Conservation (phyloP, 2,329 filamentous ascomycete genomes). For the Alternaria incomplexa region DNA sequence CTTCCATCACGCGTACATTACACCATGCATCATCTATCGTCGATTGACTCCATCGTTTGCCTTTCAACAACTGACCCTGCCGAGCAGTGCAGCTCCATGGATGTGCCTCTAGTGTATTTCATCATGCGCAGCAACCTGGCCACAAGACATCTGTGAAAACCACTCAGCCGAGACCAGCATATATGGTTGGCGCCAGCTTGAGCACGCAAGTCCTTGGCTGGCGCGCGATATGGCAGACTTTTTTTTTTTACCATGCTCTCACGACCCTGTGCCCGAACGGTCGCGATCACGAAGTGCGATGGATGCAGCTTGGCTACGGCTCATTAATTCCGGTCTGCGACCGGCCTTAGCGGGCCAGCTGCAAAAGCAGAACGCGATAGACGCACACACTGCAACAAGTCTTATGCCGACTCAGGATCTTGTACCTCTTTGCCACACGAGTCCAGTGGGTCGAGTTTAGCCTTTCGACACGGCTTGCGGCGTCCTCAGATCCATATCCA, state of each 20-base stretch:
- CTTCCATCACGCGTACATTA: conserved; percentile 38
- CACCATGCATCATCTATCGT: conserved; percentile 30
- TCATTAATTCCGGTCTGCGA: conserved; percentile 4
- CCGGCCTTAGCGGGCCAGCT: conserved; percentile 2
- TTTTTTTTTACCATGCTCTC: conserved; percentile 3
- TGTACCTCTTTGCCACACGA: conserved; percentile 18
- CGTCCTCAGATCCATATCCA: conserved; percentile 14
- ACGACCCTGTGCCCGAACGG: conserved; percentile 2
- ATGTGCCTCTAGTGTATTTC: conserved; percentile 27
- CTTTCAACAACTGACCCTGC: conserved; percentile 28
- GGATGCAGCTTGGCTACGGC: conserved; percentile 13
- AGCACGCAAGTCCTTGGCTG: conserved; percentile 17
- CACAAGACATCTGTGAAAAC: conserved; percentile 13
- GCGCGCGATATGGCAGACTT: conserved; percentile 11
- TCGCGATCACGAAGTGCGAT: neutral
- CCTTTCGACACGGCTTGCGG: conserved; percentile 27
- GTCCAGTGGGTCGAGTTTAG: conserved; percentile 31
- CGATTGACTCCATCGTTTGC: conserved; percentile 30
- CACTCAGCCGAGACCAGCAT: conserved; percentile 13
- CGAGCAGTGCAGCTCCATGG: conserved; percentile 23
- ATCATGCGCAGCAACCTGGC: conserved; percentile 25
- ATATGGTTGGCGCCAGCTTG: conserved; percentile 17
- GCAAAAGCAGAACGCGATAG: conserved; percentile 15
- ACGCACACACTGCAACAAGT: conserved; percentile 12
- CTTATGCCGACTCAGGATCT: conserved; percentile 12